Evolutionary conservation across 2,329 filamentous ascomycete genomes (phyloP).

Genomic region (Phialophora macrospora): DNA sequence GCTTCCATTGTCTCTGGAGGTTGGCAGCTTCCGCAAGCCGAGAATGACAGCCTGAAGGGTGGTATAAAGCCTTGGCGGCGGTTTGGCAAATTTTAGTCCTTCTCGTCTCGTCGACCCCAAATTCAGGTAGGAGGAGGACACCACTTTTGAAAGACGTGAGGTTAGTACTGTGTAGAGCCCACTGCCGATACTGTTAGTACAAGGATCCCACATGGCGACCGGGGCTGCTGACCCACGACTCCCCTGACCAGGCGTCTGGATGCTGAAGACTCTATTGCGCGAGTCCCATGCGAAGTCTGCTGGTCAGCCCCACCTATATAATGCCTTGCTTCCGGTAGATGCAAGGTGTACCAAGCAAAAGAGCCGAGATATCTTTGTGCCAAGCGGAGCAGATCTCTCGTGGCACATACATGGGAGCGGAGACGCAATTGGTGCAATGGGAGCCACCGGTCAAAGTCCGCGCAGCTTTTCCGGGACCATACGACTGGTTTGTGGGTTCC

Average conservation of each 20-base stretch:
- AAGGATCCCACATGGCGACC: background rate
- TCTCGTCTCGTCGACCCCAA: background rate
- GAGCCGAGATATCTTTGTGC: background rate
- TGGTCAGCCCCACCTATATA: background rate
- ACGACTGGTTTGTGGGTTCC: background rate
- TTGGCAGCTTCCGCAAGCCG: background rate
- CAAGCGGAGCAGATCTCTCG: background rate
- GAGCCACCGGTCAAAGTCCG: conserved; percentile 21
- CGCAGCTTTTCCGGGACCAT: conserved; percentile 5
- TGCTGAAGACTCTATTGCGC: background rate
- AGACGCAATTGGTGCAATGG: background rate
- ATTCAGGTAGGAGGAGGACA: background rate
- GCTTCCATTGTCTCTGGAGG: background rate
- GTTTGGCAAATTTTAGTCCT: background rate
- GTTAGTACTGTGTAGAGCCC: background rate
- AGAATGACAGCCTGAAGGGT: background rate
- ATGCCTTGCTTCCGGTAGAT: conserved; percentile 3
- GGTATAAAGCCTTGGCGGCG: background rate
- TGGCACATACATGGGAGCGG: background rate
- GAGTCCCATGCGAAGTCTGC: background rate
- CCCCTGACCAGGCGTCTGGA: background rate
- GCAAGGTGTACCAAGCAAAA: background rate
- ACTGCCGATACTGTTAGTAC: background rate
- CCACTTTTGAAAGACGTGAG: background rate
- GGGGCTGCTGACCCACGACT: background rate